A percentile compares a stretch with the other conserved stretches of the same genome.
phyloP scores from a whole-genome alignment of 805 yeast species.

The Metschnikowia cerradonensis region DNA sequence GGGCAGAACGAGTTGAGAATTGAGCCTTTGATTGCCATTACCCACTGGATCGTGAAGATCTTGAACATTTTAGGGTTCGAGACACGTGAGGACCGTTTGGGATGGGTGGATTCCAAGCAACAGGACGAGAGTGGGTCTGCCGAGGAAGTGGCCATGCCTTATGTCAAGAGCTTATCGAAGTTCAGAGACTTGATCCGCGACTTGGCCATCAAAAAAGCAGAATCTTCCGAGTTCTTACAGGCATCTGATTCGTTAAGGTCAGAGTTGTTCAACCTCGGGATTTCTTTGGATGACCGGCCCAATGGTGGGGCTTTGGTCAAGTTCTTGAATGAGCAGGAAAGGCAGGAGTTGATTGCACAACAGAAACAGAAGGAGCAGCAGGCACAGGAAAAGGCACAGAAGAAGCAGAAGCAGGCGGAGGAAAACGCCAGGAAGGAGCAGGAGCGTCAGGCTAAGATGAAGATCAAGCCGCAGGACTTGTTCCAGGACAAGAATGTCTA shows the following conservation, averaged over 20 bases:
- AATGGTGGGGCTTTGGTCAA: slow-evolving; percentile 81
- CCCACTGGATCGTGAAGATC: slow-evolving; percentile 68
- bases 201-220: slow-evolving; percentile 61
- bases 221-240: slow-evolving; percentile 49
- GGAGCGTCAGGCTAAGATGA: slow-evolving; percentile 64
- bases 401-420: slow-evolving; percentile 48
- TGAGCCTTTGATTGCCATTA: slow-evolving; percentile 62
- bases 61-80: slow-evolving; percentile 74
- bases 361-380: slow-evolving; percentile 56
- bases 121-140: slow-evolving; percentile 19
- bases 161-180: slow-evolving; percentile 65
- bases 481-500: slow-evolving; percentile 57
- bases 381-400: slow-evolving; percentile 56
- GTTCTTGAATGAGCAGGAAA: slow-evolving; percentile 68
- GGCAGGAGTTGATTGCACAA: slow-evolving; percentile 50
- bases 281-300: slow-evolving; percentile 83
- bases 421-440: slow-evolving; percentile 57
- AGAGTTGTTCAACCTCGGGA: slow-evolving; percentile 70
- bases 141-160: slow-evolving; percentile 79
- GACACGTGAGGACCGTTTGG: slow-evolving; percentile 63
- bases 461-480: slow-evolving; percentile 65
- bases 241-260: slow-evolving; percentile 71
- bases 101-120: slow-evolving; percentile 59
- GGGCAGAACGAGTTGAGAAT: slow-evolving; percentile 47
- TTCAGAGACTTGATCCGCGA: slow-evolving; percentile 82